phyloP scores from a whole-genome alignment of 768 basidiomycete species.

The Pleurotus salmoneostramineus region DNA sequence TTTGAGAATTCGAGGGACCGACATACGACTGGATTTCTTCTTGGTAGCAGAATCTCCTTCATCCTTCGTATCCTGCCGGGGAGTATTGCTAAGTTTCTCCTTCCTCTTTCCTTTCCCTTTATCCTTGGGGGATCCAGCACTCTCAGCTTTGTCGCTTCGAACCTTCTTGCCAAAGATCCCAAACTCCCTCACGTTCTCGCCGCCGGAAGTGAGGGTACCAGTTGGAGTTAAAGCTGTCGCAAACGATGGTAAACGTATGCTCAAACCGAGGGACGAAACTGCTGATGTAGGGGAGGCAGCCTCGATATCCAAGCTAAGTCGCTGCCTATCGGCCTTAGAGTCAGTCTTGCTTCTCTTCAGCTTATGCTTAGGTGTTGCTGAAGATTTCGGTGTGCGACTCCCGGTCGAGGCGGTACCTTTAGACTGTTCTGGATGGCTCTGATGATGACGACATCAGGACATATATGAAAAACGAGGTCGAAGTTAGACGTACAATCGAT shows the following conservation, averaged over 20 bases:
- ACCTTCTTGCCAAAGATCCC: background rate
- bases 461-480: background rate
- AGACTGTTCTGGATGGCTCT: background rate
- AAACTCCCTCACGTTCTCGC: slow-evolving; percentile 2
- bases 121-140: slow-evolving; percentile 1
- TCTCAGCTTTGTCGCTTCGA: background rate
- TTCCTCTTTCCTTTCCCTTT: slow-evolving; percentile 14
- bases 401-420: background rate
- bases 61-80: slow-evolving; percentile 15
- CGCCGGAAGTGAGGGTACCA: background rate
- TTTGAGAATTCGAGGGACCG: slow-evolving; percentile 8
- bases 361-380: background rate
- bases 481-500: background rate
- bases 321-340: background rate
- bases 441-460: background rate
- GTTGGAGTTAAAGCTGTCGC: background rate
- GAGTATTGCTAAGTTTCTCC: slow-evolving; percentile 14
- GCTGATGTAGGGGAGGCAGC: background rate
- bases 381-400: slow-evolving; percentile 3
- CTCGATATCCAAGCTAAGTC: background rate
- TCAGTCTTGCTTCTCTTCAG: background rate
- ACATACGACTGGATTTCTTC: slow-evolving; percentile 13
- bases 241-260: slow-evolving; percentile 5
- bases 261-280: slow-evolving; percentile 1
- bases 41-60: slow-evolving; percentile 20